Evolutionary conservation across 2,329 filamentous ascomycete species (phyloP), one percentile per base, ranked within the genome.

Genomic region (Fonsecaea nubica): DNA sequence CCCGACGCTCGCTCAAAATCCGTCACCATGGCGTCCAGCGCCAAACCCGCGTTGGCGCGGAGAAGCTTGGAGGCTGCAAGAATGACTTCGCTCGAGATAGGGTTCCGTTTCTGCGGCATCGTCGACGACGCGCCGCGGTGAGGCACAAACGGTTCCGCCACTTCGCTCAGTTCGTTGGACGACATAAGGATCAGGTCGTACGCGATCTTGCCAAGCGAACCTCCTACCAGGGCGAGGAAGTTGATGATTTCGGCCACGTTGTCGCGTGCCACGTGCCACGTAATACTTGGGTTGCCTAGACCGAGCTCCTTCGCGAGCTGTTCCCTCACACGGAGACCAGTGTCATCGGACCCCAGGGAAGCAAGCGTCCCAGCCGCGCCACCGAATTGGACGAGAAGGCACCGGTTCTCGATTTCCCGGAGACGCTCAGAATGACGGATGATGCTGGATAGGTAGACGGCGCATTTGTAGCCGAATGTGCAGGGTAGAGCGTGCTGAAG

Each of bases 101-200:
- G 85, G 56, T 87, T 87, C 4, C 85, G 79, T 75, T 87, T 87
- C 72, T 87, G 84, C 2, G 85, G 84, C 85, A 87, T 87, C 0
- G 85, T 86, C 0, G 81, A 85, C 0, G 81, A 84, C 1, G 84
- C 83, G 0, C 85, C 85, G 6, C 84, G 79, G 68, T 86, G 83
- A 1, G 83, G 81, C 1, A 85, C 82, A 57, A 83, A 86, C 0
- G 85, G 85, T 72, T 87, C 85, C 0, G 83, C 80, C 2, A 86
- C 83, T 72, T 86, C 82, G 2, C 79, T 78, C 15, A 86, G 74
- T 69, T 87, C 85, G 67, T 85, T 86, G 2, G 84, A 86, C 0
- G 81, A 85, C 84, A 86, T 86, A 71, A 86, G 77, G 36, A 87
- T 86, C 0, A 87, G 73, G 66, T 87, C 85, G 3, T 85, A 76